Conservation (phyloP, 202 grass and related monocot genomes). For the Hordeum pubiflorum region DNA sequence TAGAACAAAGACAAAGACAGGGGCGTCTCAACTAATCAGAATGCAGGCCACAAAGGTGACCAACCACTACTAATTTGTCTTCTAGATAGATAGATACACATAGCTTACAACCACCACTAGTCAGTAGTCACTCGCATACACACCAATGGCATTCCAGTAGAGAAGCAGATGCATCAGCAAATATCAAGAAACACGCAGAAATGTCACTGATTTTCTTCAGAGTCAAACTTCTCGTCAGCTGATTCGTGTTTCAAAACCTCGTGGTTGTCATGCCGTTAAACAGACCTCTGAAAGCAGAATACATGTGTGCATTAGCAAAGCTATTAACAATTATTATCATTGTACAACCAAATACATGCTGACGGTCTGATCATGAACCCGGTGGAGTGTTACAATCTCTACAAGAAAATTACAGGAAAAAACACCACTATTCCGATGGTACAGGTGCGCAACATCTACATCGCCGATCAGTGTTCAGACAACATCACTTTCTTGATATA, state of each 20-base stretch:
- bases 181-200: not conserved
- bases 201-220: constrained; percentile 12
- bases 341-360: constrained; percentile 40
- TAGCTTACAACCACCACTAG: not conserved
- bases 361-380: constrained; percentile 7
- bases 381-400: constrained; percentile 21
- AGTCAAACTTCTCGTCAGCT: not conserved
- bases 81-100: not conserved
- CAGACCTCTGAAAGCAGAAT: not conserved
- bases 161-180: not conserved
- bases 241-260: not conserved
- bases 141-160: not conserved
- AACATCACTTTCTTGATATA: constrained; percentile 22
- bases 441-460: constrained; percentile 14
- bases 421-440: constrained; percentile 6
- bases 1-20: constrained; percentile 7
- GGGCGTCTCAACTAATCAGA: constrained; percentile 30
- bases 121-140: not conserved
- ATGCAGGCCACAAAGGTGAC: not conserved
- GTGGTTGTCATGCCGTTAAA: not conserved
- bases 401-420: constrained; percentile 34
- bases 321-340: constrained; percentile 50
- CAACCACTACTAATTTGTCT: not conserved
- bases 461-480: constrained; percentile 25
- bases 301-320: constrained; percentile 21